These are phyloP conservation scores for Aspergillus taichungensis DNA, from an alignment of 495 filamentous ascomycete genomes.

Conservation along the genomic window DNA sequence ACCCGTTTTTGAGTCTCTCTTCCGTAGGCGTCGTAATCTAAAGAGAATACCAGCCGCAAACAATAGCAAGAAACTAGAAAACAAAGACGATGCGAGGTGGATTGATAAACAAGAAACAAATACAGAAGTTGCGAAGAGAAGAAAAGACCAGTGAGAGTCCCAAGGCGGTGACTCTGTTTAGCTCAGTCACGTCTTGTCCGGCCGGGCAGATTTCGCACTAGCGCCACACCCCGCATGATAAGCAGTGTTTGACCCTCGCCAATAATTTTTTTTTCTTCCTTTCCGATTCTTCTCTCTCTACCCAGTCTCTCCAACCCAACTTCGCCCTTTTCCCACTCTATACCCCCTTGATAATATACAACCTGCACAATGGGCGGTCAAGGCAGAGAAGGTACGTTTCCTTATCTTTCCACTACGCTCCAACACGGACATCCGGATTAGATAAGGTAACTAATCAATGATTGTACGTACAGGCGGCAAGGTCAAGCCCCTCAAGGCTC, in stretches of 20 bases:
- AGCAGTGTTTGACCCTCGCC: conserved; percentile 2
- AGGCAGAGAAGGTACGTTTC: conserved; percentile 52
- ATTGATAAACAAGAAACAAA: too few species aligned
- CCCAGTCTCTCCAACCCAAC: neutral
- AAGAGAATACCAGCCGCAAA: too few species aligned
- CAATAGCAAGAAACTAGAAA: too few species aligned
- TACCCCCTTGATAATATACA: conserved; percentile 15
- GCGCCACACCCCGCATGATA: conserved; percentile 12
- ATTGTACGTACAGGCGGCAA: conserved; percentile 68
- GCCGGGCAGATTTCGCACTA: conserved; percentile 7
- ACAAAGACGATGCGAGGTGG: too few species aligned
- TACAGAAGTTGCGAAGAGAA: too few species aligned
- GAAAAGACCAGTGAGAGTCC: neutral
- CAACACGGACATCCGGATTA: neutral
- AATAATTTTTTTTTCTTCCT: conserved; percentile 10
- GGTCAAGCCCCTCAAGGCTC: conserved; percentile 71
- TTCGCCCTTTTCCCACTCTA: neutral
- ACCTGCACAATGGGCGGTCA: conserved; percentile 52
- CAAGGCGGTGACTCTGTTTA: conserved; percentile 5
- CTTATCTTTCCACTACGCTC: neutral
- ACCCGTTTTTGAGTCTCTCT: too few species aligned
- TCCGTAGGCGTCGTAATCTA: too few species aligned
- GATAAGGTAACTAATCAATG: neutral
- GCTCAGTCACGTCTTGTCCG: neutral
- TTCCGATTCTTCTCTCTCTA: neutral